Base-by-base conservation (phyloP, 495 filamentous ascomycete species). In the Penicillium coffeae region DNA sequence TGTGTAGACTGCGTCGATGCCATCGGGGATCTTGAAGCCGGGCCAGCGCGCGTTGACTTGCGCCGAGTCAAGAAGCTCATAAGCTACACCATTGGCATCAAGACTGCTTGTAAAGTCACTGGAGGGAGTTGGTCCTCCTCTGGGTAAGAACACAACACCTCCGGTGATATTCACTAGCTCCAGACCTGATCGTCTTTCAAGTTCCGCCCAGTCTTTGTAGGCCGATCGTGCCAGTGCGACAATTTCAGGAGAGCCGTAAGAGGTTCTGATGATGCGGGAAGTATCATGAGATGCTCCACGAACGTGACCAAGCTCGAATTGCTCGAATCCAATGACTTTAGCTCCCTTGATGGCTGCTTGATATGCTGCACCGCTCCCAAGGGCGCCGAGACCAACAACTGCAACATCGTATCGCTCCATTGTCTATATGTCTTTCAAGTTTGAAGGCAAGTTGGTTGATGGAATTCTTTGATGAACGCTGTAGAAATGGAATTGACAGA, bases 31-130 rank as follows among this genome's bases (percentile, higher is more conserved):
- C n/a, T 57, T 21, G 25, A 64, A 64, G 10, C 62, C 58, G 13
- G 61, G 58, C 61, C 61, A 64, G 14, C 58, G 50, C 15, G 43
- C 53, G 15, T 59, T 57, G 8, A 64, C 61, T 33, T 64, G 50
- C 19, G 45, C 42, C 9, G 50, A 41, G 36, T 51, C 48, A 8
- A 64, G 58, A 25, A 56, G 44, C 34, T 64, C 61, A 38, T 62
- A 54, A 1, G 58, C 55, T 0, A 64, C 52, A n/a, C 52, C 51
- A 20, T 48, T 56, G 1, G 41, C 40, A 10, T 49, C 48, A 0
- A 64, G 42, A 19, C 47, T 54, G 15, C 32, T 49, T 2, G 50
- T 55, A 32, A 59, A 62, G n/a, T 52, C 45, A 3, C 36, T 45
- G 7, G 36, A 30, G 0, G 45, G 52, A 13, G 36, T 39, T 1